phyloP scores from a whole-genome alignment of 169 alveolate genomes.

The Plasmodium sp. region DNA sequence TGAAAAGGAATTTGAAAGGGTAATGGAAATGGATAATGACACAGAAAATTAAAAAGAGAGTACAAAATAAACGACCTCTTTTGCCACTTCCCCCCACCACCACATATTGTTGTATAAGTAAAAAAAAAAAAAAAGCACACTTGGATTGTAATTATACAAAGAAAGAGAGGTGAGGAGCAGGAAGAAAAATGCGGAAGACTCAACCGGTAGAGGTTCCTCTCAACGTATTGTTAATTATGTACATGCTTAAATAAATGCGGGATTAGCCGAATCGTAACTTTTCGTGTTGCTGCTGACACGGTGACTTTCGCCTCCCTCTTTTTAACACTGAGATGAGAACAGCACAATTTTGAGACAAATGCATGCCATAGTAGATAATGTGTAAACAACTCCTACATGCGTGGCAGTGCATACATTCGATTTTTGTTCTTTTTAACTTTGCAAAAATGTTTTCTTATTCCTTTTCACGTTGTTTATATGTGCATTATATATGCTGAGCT shows the following conservation, averaged over 20 bases:
- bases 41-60: not conserved
- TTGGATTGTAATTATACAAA: not conserved
- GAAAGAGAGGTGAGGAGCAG: not conserved
- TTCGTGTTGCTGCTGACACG: not conserved
- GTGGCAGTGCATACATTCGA: not conserved
- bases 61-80: not conserved
- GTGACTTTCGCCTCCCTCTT: not conserved
- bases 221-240: not conserved
- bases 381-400: not conserved
- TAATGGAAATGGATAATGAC: too few relatives aligned
- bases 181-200: not conserved
- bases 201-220: not conserved
- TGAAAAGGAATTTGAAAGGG: too few relatives aligned
- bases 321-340: not conserved
- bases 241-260: not conserved
- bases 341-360: not conserved
- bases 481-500: not conserved
- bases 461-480: not conserved
- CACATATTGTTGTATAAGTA: not conserved
- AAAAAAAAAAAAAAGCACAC: not conserved
- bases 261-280: not conserved
- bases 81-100: too few relatives aligned
- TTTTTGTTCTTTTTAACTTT: not conserved
- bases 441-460: not conserved
- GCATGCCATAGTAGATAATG: not conserved